Evolutionary conservation across 495 filamentous ascomycete species (phyloP), one percentile per base, ranked within the genome.

Genomic region (Talaromyces thailandensis): DNA sequence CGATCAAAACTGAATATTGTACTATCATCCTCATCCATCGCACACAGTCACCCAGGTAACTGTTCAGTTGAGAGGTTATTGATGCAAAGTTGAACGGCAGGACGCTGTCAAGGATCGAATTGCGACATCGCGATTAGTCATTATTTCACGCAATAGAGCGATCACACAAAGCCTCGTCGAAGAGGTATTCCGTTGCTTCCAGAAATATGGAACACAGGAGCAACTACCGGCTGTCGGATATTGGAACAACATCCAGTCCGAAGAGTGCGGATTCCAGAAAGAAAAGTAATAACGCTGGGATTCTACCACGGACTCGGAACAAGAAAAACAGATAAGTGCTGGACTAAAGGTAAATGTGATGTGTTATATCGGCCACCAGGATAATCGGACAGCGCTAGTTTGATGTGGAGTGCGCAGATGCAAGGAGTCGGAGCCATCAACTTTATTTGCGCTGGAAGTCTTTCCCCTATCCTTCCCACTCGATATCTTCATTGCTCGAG

Each of bases 401-500:
- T 21, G 18, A 57, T 57, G 31, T 59, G 57, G 37, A 59, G 57
- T 32, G 11, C 8, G 6, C 57, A 45, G 21, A 23, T 40, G 57
- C 57, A 59, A 59, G 57, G 57, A 12, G 37, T 45, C 23, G 37
- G 23, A 43, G 57, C 57, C 57, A 59, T 43, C 57, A 45, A 59
- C 31, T 45, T 45, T 59, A 59, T 59, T 32, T 14, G 12, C 3
- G 11, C 37, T 16, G 31, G 31, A 59, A 45, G 21, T 12, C 25
- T 25, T 23, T 12, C 3, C 31, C 24, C 21, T 18, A 24, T 43
- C 57, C 31, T 32, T 35, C 57, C 57, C 57, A 43, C 57, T 32
- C 28, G 28, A 37, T 18, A 31, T 18, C 14, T 37, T 58, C 57
- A 24, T 32, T 23, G 57, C 23, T 59, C 4, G 37, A 45, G 6